These are phyloP conservation scores for Cladosporium austrohemisphaericum DNA, from an alignment of 2,329 filamentous ascomycete species.

Conservation along the genomic window DNA sequence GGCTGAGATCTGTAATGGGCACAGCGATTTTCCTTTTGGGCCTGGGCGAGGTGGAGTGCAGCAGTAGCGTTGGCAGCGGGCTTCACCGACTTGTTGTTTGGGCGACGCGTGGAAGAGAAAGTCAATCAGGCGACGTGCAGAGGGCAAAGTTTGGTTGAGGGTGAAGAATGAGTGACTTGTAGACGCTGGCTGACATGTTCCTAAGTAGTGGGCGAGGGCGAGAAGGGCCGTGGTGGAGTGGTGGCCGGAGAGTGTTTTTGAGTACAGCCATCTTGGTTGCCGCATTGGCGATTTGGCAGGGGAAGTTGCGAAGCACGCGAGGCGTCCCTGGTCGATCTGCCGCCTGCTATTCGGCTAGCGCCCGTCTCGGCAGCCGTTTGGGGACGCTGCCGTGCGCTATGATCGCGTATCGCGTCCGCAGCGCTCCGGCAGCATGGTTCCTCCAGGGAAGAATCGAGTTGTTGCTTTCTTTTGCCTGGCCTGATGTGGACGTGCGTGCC, in stretches of 20 bases:
- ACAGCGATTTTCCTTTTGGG: slow-evolving; percentile 5
- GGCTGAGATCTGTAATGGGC: not conserved
- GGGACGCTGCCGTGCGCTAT: too few relatives aligned
- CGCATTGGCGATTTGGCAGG: not conserved
- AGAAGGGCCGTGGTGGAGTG: not conserved
- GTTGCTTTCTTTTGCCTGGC: too few relatives aligned
- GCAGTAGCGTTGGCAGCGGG: slow-evolving; percentile 3
- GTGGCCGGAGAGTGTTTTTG: not conserved
- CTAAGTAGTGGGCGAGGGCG: not conserved
- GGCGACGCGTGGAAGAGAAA: slow-evolving; percentile 5
- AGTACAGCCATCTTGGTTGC: not conserved
- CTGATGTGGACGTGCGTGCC: not conserved
- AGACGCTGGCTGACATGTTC: too few relatives aligned
- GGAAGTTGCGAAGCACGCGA: not conserved
- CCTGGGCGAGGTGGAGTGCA: slow-evolving; percentile 14
- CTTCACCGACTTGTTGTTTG: slow-evolving; percentile 12
- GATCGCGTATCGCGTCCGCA: too few relatives aligned
- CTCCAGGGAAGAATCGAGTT: too few relatives aligned
- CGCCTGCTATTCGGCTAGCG: too few relatives aligned
- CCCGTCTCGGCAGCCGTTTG: too few relatives aligned
- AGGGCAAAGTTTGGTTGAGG: slow-evolving; percentile 3
- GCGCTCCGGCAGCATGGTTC: too few relatives aligned
- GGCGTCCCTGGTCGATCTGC: too few relatives aligned
- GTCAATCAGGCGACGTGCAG: not conserved
- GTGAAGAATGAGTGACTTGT: slow-evolving; percentile 5